Conservation (phyloP, 129 eudicot species). For the Dittrichia graveolens region DNA sequence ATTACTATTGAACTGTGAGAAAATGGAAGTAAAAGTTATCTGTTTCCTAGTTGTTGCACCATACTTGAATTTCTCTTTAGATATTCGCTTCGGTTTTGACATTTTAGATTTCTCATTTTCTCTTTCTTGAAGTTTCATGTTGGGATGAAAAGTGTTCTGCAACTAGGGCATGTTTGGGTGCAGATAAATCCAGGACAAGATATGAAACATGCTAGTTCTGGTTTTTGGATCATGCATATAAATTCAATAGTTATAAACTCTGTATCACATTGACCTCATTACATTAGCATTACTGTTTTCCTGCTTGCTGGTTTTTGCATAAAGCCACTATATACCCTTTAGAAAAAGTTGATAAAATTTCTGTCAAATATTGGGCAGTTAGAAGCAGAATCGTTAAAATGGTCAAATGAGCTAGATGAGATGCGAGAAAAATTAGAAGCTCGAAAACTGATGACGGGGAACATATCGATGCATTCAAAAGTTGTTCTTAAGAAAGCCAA, state of each 20-base stretch:
- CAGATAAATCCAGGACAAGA: slow-evolving; percentile 10
- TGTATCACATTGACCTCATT: background rate
- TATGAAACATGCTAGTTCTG: slow-evolving; percentile 6
- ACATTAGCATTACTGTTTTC: no score
- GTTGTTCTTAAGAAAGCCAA: slow-evolving; percentile 78
- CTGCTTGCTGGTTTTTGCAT: no score
- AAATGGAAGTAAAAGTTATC: no score
- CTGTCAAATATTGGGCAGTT: slow-evolving; percentile 48
- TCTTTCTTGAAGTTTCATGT: no score
- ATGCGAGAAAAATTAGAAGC: slow-evolving; percentile 79
- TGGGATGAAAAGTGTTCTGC: no score
- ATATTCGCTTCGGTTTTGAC: no score
- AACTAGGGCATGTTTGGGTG: background rate
- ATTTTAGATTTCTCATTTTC: no score
- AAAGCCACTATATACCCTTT: background rate
- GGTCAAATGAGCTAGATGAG: slow-evolving; percentile 77
- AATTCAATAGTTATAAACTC: background rate
- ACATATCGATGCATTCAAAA: slow-evolving; percentile 79
- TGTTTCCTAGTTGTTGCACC: no score
- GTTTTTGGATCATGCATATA: background rate
- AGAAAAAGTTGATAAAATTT: slow-evolving; percentile 20
- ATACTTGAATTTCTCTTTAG: no score
- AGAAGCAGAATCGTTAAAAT: slow-evolving; percentile 67
- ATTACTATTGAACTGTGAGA: no score
- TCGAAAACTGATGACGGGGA: slow-evolving; percentile 78